phyloP scores from a whole-genome alignment of 164 flowering plant species.

The Macadamia tetraphylla region DNA sequence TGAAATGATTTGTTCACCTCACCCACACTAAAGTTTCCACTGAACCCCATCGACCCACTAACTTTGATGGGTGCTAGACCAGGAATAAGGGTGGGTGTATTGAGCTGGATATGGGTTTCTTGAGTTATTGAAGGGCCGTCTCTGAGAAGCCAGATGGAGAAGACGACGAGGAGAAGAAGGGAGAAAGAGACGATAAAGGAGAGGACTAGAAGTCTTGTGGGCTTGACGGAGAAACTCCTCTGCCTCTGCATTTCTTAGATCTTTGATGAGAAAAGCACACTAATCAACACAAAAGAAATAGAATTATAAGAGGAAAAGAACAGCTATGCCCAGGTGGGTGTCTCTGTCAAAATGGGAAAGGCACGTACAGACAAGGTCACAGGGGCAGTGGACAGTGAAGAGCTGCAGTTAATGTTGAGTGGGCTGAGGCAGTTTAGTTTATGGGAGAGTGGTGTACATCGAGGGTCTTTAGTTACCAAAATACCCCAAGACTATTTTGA shows the following conservation, averaged over 20 bases:
- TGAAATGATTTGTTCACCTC: slow-evolving; percentile 19
- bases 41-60: slow-evolving; percentile 13
- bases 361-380: too few species aligned
- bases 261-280: neutral
- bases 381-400: too few species aligned
- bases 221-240: slow-evolving; percentile 63
- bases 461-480: too few species aligned
- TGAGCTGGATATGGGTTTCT: slow-evolving; percentile 29
- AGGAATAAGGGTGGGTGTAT: slow-evolving; percentile 15
- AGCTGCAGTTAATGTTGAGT: too few species aligned
- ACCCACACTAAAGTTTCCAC: slow-evolving; percentile 19
- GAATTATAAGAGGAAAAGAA: neutral
- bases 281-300: neutral
- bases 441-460: too few species aligned
- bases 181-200: slow-evolving; percentile 48
- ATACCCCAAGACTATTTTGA: too few species aligned
- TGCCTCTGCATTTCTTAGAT: slow-evolving; percentile 55
- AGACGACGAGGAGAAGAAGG: slow-evolving; percentile 30
- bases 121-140: slow-evolving; percentile 27
- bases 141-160: slow-evolving; percentile 44
- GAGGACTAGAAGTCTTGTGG: slow-evolving; percentile 45
- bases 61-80: slow-evolving; percentile 18
- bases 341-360: too few species aligned
- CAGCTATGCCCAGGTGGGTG: neutral
- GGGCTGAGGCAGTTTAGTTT: too few species aligned